Evolutionary conservation across 1,284 basidiomycete genomes (phyloP), one percentile per base, ranked within the genome.

Genomic region (Rhodotorula sp.): DNA sequence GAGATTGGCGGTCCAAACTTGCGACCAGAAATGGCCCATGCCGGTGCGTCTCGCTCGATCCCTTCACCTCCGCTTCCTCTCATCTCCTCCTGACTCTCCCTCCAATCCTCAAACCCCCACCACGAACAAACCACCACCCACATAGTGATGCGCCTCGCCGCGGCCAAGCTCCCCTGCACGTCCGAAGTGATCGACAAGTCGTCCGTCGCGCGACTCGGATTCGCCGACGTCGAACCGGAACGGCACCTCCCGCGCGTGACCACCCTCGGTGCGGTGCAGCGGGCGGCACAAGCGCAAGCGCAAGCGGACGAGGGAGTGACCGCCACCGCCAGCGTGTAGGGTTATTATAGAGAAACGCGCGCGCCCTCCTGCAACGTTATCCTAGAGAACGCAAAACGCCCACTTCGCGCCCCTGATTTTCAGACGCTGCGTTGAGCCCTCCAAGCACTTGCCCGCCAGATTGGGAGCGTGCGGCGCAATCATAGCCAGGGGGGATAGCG

Each of bases 1-100:
- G 97, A 99, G 81, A 89, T 99, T 77, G 93, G 94, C 1, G 96
- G 96, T 8, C 87, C 86, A 7, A 91, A 91, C 16, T 90, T 99
- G 71, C 89, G 94, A 76, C 91, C 93, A 78, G 94, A 97, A 81
- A 86, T 98, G 62, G 96, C 97, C 29, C 88, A 91, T 78, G 92
- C 97, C 80, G 92, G 94, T 95, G 77, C 70, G 87, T 80, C 23
- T 49, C 26, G 71, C 43, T 57, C 29, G 29, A 29, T 29, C 54
- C n/a, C 31, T 23, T 4, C 26, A 31, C 34, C 34, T 18, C 58
- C 20, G 8, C 10, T 12, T 12, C 10, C 39, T 12, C 34, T 34
- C 6, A 43, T 10, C 39, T 43, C 39, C 12, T 43, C 39, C 39
- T 43, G 39, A 43, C 39, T 43, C 39, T 12, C 8, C 10, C 39